phyloP scores from a whole-genome alignment of 441 rosid species.

The Syzygium syzygioides region DNA sequence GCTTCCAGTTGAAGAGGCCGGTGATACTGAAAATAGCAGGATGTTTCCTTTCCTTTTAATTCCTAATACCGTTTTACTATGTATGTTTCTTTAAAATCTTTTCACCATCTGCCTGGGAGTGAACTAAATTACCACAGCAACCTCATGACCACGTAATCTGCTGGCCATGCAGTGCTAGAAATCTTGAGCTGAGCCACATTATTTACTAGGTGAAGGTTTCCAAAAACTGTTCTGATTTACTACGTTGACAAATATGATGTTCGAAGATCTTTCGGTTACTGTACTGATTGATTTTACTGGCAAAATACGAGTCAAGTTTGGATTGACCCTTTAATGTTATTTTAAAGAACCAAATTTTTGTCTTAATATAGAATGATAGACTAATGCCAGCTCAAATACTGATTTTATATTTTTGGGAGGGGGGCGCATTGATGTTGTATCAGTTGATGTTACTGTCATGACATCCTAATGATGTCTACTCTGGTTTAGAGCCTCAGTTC shows the following conservation, averaged over 20 bases:
- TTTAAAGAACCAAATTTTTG: background rate
- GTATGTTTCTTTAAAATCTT: no score
- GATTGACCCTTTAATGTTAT: background rate
- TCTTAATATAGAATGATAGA: background rate
- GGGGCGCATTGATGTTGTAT: background rate
- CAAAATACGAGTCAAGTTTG: background rate
- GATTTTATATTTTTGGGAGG: background rate
- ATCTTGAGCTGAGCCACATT: background rate
- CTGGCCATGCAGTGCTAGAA: background rate
- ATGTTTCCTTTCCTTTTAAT: constrained; percentile 14
- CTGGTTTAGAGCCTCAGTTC: background rate
- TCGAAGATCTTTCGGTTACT: background rate
- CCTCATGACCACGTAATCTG: background rate
- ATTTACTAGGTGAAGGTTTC: background rate
- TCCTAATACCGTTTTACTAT: constrained; percentile 11
- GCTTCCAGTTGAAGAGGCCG: constrained; percentile 70
- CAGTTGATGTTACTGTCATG: background rate
- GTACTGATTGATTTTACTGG: background rate
- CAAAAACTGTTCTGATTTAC: background rate
- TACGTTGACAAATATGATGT: background rate
- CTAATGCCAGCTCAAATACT: background rate
- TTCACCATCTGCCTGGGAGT: background rate
- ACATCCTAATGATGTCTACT: background rate
- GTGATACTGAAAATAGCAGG: constrained; percentile 65
- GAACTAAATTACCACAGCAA: background rate